A percentile compares a stretch with the other conserved stretches of the same genome.
These are phyloP conservation scores for Clonostachys rosea DNA, from an alignment of 2,329 filamentous ascomycete species.

Conservation along the genomic window DNA sequence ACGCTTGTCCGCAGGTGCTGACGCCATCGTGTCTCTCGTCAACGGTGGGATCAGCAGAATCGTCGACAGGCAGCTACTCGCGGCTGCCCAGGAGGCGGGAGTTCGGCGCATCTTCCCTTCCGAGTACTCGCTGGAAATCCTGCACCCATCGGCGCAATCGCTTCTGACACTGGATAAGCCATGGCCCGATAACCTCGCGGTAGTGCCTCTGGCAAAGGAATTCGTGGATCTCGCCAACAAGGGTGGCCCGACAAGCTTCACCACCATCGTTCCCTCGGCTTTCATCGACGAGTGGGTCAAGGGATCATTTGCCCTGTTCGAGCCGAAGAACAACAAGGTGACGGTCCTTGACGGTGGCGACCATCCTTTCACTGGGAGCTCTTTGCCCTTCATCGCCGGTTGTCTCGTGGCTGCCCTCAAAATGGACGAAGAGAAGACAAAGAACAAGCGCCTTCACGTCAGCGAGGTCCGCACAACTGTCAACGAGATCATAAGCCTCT, in stretches of 20 bases:
- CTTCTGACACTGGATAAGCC: not conserved
- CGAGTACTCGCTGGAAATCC: slow-evolving; percentile 3
- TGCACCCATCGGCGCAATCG: slow-evolving; percentile 2
- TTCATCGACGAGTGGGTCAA: slow-evolving; percentile 4
- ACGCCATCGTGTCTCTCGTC: slow-evolving; percentile 3
- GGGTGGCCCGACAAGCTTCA: slow-evolving; percentile 4
- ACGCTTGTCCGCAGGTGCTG: not conserved
- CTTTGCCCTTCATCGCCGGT: slow-evolving; percentile 1
- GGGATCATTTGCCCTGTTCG: slow-evolving; percentile 1
- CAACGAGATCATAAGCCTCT: not conserved
- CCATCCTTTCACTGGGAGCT: not conserved
- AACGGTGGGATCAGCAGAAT: not conserved
- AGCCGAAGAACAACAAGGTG: not conserved
- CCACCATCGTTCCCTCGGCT: slow-evolving; percentile 1
- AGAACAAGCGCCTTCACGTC: slow-evolving; percentile 3
- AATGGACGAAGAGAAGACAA: slow-evolving; percentile 3
- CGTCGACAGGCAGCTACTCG: slow-evolving; percentile 1
- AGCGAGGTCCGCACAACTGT: slow-evolving; percentile 2
- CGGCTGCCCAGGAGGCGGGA: slow-evolving; percentile 4
- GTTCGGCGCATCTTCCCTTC: slow-evolving; percentile 6
- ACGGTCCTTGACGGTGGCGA: not conserved
- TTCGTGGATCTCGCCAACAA: slow-evolving; percentile 1
- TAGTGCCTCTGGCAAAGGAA: not conserved
- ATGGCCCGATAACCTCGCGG: slow-evolving; percentile 2
- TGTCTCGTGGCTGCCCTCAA: slow-evolving; percentile 1